phyloP scores from a whole-genome alignment of 768 basidiomycete genomes.

The Grammothele lineata region DNA sequence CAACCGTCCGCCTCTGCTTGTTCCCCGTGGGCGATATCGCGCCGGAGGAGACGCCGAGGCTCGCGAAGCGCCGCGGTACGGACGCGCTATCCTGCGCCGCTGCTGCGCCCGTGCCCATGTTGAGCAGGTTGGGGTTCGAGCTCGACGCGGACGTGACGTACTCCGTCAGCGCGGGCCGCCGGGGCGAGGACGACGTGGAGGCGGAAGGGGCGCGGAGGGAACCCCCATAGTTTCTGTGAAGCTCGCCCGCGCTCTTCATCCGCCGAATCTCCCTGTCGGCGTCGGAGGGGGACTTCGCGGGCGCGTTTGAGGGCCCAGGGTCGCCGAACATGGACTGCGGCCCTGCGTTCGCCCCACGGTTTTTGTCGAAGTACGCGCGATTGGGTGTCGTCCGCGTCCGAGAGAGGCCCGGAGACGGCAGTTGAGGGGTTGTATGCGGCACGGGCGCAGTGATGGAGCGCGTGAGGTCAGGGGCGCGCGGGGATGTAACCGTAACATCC shows the following conservation, averaged over 20 bases:
- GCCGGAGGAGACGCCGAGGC: constrained; percentile 53
- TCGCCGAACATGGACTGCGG: constrained; percentile 15
- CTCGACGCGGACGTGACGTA: constrained; percentile 65
- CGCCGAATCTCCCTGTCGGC: constrained; percentile 62
- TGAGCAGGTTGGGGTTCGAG: constrained; percentile 49
- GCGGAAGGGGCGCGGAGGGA: constrained; percentile 22
- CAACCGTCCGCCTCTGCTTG: constrained; percentile 37
- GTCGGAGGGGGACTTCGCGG: constrained; percentile 1
- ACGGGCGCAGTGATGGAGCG: constrained; percentile 43
- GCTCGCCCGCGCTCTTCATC: constrained; percentile 86
- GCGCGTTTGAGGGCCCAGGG: constrained; percentile 13
- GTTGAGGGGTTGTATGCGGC: constrained; percentile 14
- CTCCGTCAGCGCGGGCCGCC: constrained; percentile 41
- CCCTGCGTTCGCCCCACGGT: constrained; percentile 19
- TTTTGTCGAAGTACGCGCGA: constrained; percentile 29
- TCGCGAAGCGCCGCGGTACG: constrained; percentile 53
- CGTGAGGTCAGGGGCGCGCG: constrained; percentile 49
- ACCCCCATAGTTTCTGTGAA: constrained; percentile 46
- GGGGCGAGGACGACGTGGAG: constrained; percentile 30
- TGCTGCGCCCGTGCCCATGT: constrained; percentile 29
- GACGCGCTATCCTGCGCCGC: constrained; percentile 33
- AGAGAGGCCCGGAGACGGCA: constrained; percentile 42
- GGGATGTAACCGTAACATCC: constrained; percentile 63
- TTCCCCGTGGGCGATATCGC: constrained; percentile 30
- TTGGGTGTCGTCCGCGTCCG: constrained; percentile 78